These are phyloP conservation scores for Sporisorium reilianum DNA, from an alignment of 1,284 basidiomycete species.

Conservation along the genomic window DNA sequence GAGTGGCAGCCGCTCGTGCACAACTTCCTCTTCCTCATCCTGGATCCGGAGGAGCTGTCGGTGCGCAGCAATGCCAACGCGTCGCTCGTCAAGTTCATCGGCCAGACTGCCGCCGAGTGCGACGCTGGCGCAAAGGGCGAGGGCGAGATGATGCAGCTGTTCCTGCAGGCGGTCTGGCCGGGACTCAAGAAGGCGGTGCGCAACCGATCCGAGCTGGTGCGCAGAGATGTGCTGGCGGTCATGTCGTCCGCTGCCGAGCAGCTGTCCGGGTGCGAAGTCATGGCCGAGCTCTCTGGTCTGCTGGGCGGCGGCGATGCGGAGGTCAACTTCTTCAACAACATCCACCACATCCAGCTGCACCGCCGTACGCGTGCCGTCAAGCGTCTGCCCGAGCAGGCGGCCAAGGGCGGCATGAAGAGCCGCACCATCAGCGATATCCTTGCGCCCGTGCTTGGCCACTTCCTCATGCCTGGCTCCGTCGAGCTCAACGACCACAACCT, in stretches of 20 bases:
- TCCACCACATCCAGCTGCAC: conserved; percentile 93
- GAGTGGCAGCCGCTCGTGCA: conserved; percentile 89
- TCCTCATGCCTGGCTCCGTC: conserved; percentile 73
- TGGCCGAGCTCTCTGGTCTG: conserved; percentile 84
- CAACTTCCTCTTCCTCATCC: conserved; percentile 86
- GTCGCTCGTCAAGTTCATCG: conserved; percentile 81
- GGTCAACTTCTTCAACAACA: conserved; percentile 96
- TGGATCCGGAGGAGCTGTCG: conserved; percentile 88
- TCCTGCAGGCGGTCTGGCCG: conserved; percentile 80
- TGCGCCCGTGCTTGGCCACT: conserved; percentile 86
- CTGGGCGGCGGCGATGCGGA: conserved; percentile 93
- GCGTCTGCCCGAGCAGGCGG: conserved; percentile 83
- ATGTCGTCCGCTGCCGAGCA: conserved; percentile 79
- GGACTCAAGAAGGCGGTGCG: conserved; percentile 84
- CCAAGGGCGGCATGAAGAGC: conserved; percentile 79
- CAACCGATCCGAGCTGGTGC: conserved; percentile 87
- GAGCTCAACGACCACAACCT: conserved; percentile 86
- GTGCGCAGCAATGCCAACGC: conserved; percentile 85
- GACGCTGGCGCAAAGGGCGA: conserved; percentile 23
- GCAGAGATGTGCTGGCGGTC: conserved; percentile 85
- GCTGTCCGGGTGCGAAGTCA: conserved; percentile 73
- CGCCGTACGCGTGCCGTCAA: conserved; percentile 88
- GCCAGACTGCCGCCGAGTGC: conserved; percentile 34
- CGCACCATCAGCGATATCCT: conserved; percentile 84
- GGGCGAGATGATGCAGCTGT: conserved; percentile 68